These are phyloP conservation scores for Verticillium alfalfae DNA, from an alignment of 2,329 filamentous ascomycete species.

Conservation along the genomic window DNA sequence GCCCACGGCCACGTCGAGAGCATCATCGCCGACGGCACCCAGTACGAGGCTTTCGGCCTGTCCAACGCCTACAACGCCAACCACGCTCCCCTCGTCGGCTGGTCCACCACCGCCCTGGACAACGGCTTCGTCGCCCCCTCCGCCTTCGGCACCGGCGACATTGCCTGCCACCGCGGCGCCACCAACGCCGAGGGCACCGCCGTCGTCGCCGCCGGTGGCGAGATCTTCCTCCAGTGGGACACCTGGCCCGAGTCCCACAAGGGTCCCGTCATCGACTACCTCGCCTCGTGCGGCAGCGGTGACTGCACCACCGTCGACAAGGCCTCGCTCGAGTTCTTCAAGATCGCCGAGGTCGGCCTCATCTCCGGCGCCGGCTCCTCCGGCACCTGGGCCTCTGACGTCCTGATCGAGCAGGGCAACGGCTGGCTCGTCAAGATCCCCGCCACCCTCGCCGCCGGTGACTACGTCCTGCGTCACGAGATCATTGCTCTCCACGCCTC, in stretches of 20 bases:
- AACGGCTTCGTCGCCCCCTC: slow-evolving; percentile 41
- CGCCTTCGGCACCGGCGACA: slow-evolving; percentile 30
- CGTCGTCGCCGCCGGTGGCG: slow-evolving; percentile 50
- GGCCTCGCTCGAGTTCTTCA: slow-evolving; percentile 48
- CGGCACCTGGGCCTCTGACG: slow-evolving; percentile 51
- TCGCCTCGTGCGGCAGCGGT: slow-evolving; percentile 47
- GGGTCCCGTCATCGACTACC: slow-evolving; percentile 56
- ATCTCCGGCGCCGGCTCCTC: slow-evolving; percentile 41
- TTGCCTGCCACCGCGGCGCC: slow-evolving; percentile 41
- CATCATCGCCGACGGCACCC: slow-evolving; percentile 18
- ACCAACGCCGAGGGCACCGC: slow-evolving; percentile 31
- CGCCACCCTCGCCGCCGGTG: slow-evolving; percentile 37
- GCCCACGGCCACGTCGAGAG: slow-evolving; percentile 24
- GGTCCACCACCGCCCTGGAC: slow-evolving; percentile 27
- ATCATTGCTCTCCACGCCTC: slow-evolving; percentile 49
- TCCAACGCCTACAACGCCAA: slow-evolving; percentile 14
- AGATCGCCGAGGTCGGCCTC: slow-evolving; percentile 52
- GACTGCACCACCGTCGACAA: slow-evolving; percentile 49
- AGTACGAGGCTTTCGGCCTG: slow-evolving; percentile 21
- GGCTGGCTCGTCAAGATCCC: slow-evolving; percentile 44
- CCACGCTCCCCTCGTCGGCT: slow-evolving; percentile 10
- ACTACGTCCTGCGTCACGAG: slow-evolving; percentile 51
- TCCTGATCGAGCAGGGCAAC: slow-evolving; percentile 39
- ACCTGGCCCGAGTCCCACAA: slow-evolving; percentile 61
- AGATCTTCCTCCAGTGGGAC: slow-evolving; percentile 56